Conservation (phyloP, 2,329 filamentous ascomycete species). For the Fusarium odoratissimum region DNA sequence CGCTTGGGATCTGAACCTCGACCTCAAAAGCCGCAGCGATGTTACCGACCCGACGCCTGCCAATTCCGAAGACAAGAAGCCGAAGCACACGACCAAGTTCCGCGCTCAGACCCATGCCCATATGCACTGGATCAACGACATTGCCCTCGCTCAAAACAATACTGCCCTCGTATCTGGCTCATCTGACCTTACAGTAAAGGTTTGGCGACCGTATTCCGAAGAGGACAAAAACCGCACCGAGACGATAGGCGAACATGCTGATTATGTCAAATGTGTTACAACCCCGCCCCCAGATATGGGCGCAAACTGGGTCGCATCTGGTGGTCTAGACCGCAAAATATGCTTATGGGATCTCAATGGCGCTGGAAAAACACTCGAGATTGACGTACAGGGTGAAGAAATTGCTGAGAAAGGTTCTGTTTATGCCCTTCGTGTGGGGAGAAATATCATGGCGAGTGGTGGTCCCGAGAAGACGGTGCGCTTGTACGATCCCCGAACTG, state of each 20-base stretch:
- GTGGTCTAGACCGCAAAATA: constrained; percentile 91
- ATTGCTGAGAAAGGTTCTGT: constrained; percentile 91
- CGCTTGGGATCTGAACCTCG: constrained; percentile 89
- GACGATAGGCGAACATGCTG: constrained; percentile 90
- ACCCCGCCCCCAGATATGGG: constrained; percentile 71
- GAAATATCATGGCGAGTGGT: constrained; percentile 87
- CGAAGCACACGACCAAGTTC: constrained; percentile 65
- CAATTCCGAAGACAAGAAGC: constrained; percentile 45
- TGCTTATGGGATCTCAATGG: constrained; percentile 94
- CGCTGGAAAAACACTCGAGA: constrained; percentile 85
- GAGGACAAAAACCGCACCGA: constrained; percentile 65
- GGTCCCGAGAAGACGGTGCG: constrained; percentile 94
- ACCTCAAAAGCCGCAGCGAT: constrained; percentile 60
- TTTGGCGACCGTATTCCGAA: constrained; percentile 82
- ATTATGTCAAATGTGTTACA: constrained; percentile 96
- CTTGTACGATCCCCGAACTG: constrained; percentile 89
- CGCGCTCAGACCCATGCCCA: constrained; percentile 77
- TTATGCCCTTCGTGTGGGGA: constrained; percentile 86
- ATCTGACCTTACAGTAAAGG: constrained; percentile 92
- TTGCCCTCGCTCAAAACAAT: constrained; percentile 82
- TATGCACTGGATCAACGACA: constrained; percentile 97
- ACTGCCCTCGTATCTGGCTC: constrained; percentile 87
- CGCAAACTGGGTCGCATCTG: constrained; percentile 90
- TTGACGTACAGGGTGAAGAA: constrained; percentile 86
- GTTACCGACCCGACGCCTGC: constrained; percentile 47